Evolutionary conservation across 2,329 filamentous ascomycete species (phyloP).

Genomic region (Celoporthe dispersa): DNA sequence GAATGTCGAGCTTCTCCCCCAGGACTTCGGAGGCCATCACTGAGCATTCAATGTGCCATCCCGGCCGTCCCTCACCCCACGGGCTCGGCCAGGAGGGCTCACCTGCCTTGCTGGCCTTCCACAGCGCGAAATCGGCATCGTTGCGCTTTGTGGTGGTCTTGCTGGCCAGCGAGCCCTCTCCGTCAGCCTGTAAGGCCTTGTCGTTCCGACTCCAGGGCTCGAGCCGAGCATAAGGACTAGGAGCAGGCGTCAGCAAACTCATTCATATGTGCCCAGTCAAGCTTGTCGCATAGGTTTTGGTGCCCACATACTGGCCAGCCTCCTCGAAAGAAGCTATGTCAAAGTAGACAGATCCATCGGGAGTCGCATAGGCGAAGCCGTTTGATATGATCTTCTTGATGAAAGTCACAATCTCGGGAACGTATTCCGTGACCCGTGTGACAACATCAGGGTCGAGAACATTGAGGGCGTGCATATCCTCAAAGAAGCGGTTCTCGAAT

Average conservation of each 20-base stretch:
- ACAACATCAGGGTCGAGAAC: constrained; percentile 80
- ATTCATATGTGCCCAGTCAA: background rate
- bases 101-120: constrained; percentile 90
- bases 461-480: constrained; percentile 86
- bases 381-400: constrained; percentile 83
- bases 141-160: constrained; percentile 70
- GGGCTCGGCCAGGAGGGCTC: constrained; percentile 89
- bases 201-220: constrained; percentile 86
- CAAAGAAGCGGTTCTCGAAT: constrained; percentile 86
- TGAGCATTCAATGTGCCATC: constrained; percentile 97
- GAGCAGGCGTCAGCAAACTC: background rate
- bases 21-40: constrained; percentile 93
- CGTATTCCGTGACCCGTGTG: constrained; percentile 91
- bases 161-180: constrained; percentile 79
- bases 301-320: constrained; percentile 64
- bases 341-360: constrained; percentile 89
- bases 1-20: constrained; percentile 81
- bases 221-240: constrained; percentile 73
- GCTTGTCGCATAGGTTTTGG: background rate
- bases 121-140: constrained; percentile 85
- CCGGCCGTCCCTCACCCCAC: constrained; percentile 87
- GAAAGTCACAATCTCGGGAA: constrained; percentile 83
- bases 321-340: constrained; percentile 87
- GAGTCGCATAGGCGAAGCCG: constrained; percentile 77
- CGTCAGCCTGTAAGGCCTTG: constrained; percentile 81